Conservation (phyloP, 2,329 filamentous ascomycete species). For the Ophiocordyceps camponoti-rufipedis region DNA sequence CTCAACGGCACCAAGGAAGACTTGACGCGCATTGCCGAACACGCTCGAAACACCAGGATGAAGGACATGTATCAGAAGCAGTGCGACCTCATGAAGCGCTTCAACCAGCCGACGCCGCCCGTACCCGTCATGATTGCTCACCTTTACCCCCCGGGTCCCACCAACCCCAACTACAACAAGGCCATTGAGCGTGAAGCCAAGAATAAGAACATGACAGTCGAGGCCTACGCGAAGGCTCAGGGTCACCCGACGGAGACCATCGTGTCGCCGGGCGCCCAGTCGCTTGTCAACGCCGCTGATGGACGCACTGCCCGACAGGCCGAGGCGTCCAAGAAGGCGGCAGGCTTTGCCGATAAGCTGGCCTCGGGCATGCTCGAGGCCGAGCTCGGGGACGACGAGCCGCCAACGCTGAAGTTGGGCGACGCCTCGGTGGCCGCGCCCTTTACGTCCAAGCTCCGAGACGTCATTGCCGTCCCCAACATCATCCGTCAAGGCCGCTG, state of each 20-base stretch:
- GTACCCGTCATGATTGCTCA: conserved; percentile 87
- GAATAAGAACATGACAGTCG: conserved; percentile 51
- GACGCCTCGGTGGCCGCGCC: conserved; percentile 94
- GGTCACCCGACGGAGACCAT: conserved; percentile 42
- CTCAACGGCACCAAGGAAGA: conserved; percentile 90
- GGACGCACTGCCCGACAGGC: conserved; percentile 19
- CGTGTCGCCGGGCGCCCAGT: conserved; percentile 47
- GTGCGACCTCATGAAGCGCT: conserved; percentile 73
- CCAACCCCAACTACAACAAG: conserved; percentile 86
- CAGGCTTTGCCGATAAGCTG: conserved; percentile 69
- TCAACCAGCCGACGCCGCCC: conserved; percentile 86
- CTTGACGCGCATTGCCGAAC: conserved; percentile 77
- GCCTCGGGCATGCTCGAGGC: conserved; percentile 77
- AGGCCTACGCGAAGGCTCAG: conserved; percentile 34
- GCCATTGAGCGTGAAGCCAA: conserved; percentile 74
- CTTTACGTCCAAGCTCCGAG: conserved; percentile 93
- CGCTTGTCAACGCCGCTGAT: conserved; percentile 14
- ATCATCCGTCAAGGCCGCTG: conserved; percentile 96
- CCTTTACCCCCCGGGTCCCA: conserved; percentile 76
- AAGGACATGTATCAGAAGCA: conserved; percentile 99
- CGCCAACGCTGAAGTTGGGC: conserved; percentile 88
- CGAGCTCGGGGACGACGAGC: conserved; percentile 75
- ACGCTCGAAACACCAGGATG: conserved; percentile 89
- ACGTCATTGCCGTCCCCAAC: conserved; percentile 93
- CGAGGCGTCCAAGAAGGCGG: conserved; percentile 53